Conservation (phyloP, 805 yeast genomes). For the Yarrowia divulgata region DNA sequence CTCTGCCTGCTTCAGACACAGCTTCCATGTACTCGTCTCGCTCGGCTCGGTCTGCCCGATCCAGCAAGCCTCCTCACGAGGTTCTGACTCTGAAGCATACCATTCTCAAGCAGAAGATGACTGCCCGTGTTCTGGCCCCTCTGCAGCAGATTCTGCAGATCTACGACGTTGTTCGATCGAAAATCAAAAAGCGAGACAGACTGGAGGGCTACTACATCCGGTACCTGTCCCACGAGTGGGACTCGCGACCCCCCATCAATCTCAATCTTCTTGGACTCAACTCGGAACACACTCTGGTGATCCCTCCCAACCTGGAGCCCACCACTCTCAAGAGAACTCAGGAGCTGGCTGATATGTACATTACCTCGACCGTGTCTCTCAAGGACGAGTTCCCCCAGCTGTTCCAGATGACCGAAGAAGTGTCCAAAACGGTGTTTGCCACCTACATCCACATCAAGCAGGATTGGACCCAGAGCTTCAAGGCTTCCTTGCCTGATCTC, state of each 20-base stretch:
- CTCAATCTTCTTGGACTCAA: constrained; percentile 30
- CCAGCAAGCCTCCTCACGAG: constrained; percentile 1
- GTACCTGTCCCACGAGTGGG: constrained; percentile 37
- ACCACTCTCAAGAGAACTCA: constrained; percentile 31
- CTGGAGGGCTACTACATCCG: constrained; percentile 38
- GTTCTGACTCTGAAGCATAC: constrained; percentile 1
- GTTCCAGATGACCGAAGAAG: constrained; percentile 27
- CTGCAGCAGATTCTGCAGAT: constrained; percentile 34
- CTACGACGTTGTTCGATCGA: constrained; percentile 22
- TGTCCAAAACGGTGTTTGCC: constrained; percentile 27
- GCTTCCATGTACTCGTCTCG: constrained; percentile 8
- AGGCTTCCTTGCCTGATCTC: constrained; percentile 14
- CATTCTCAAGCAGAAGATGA: constrained; percentile 27
- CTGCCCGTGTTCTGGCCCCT: constrained; percentile 23
- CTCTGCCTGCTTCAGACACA: constrained; percentile 20
- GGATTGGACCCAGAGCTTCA: constrained; percentile 33
- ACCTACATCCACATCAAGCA: constrained; percentile 32
- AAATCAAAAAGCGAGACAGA: constrained; percentile 32
- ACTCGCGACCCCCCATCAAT: constrained; percentile 29
- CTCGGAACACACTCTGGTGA: constrained; percentile 12
- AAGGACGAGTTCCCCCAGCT: constrained; percentile 35
- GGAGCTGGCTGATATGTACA: constrained; percentile 34
- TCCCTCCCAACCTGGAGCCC: constrained; percentile 36
- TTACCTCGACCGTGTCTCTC: constrained; percentile 17
- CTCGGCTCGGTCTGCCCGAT: neutral